A percentile compares a stretch with the other conserved stretches of the same genome.
Conservation (phyloP, 345 rosid genomes). For the Citrus sp. region DNA sequence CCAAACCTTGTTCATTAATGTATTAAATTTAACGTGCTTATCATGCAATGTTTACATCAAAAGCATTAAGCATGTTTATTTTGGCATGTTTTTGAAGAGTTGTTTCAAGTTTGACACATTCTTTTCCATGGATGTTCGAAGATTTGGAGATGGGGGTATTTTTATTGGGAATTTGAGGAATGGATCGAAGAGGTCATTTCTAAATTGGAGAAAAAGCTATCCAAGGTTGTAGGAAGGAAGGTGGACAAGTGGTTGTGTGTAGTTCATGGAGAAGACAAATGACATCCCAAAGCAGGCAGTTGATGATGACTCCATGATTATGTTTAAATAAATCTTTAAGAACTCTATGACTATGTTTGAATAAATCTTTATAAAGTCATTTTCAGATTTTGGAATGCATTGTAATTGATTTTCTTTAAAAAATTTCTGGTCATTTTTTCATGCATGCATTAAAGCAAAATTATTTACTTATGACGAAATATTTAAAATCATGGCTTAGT, state of each 20-base stretch:
- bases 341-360: not conserved
- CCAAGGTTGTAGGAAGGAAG: conserved; percentile 77
- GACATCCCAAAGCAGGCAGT: conserved; percentile 84
- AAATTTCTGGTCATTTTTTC: too few relatives aligned
- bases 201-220: conserved; percentile 70
- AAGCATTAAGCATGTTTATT: too few relatives aligned
- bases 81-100: too few relatives aligned
- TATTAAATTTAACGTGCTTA: too few relatives aligned
- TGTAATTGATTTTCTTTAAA: too few relatives aligned
- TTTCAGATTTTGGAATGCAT: too few relatives aligned
- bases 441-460: too few relatives aligned
- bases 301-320: not conserved
- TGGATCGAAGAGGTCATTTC: conserved; percentile 80
- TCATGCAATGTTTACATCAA: too few relatives aligned
- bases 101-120: conserved; percentile 30
- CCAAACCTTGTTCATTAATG: too few relatives aligned
- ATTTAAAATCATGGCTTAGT: too few relatives aligned
- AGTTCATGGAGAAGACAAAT: conserved; percentile 89
- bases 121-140: conserved; percentile 71
- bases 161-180: conserved; percentile 78
- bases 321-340: not conserved
- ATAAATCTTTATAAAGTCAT: not conserved
- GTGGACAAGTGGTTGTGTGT: conserved; percentile 43
- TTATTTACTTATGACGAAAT: too few relatives aligned
- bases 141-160: conserved; percentile 32